A percentile compares a stretch with the other conserved stretches of the same genome.
Evolutionary conservation across 1,139 yeast genomes (phyloP).

Genomic region (Pichia sp.): DNA sequence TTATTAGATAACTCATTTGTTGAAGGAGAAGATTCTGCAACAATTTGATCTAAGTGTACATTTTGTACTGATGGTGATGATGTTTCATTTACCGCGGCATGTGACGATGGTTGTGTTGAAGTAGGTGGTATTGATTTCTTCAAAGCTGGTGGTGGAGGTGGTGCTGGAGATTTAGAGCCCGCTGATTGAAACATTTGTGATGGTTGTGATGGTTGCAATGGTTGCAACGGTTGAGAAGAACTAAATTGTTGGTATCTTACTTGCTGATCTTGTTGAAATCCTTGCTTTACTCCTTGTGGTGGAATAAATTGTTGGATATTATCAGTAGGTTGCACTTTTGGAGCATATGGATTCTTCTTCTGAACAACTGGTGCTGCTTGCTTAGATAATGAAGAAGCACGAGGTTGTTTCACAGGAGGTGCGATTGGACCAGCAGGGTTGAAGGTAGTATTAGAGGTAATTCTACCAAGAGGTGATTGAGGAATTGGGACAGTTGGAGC

Average conservation of each 20-base stretch:
- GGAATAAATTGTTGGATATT: not conserved
- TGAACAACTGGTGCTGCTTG: slow-evolving; percentile 14
- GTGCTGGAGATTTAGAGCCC: slow-evolving; percentile 19
- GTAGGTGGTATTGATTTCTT: slow-evolving; percentile 12
- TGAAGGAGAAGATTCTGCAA: no score
- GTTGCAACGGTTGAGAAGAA: slow-evolving; percentile 3
- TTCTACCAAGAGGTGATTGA: slow-evolving; percentile 6
- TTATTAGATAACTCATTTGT: slow-evolving; percentile 6
- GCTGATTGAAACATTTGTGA: slow-evolving; percentile 16
- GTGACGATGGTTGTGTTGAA: not conserved
- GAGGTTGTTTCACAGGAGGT: slow-evolving; percentile 18
- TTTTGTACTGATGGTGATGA: not conserved
- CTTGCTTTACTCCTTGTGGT: slow-evolving; percentile 1
- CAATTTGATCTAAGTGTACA: no score
- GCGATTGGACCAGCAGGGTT: slow-evolving; percentile 16
- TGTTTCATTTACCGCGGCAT: not conserved
- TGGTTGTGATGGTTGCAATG: slow-evolving; percentile 13
- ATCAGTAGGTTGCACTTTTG: slow-evolving; percentile 20
- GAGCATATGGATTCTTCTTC: slow-evolving; percentile 27
- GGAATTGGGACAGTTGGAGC: slow-evolving; percentile 18
- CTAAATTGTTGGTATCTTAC: not conserved
- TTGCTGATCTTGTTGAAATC: not conserved
- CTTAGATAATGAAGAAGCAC: not conserved
- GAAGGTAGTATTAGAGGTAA: not conserved
- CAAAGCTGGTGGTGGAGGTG: slow-evolving; percentile 6